Conservation (phyloP, 345 rosid species). For the Reutealis trisperma region DNA sequence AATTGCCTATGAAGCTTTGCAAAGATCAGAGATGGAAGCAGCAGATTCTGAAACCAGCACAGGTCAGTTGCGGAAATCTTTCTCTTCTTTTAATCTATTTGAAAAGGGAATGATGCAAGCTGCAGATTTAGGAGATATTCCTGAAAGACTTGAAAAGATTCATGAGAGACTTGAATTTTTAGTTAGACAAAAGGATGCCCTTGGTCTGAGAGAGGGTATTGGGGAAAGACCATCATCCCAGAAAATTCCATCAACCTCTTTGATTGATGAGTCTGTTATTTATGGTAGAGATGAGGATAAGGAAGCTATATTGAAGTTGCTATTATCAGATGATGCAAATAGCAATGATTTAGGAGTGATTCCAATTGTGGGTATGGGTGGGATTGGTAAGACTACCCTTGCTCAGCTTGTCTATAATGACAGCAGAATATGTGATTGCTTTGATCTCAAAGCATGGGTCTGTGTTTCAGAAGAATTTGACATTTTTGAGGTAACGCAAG, state of each 20-base stretch:
- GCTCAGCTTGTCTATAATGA: constrained; percentile 18
- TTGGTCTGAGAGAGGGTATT: constrained; percentile 15
- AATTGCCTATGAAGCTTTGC: constrained; percentile 16
- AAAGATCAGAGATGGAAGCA: not conserved
- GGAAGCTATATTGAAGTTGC: constrained; percentile 11
- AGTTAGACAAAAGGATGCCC: constrained; percentile 26
- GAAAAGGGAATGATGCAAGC: not conserved
- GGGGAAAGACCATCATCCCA: constrained; percentile 3
- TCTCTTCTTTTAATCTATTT: constrained; percentile 19
- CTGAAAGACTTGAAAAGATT: not conserved
- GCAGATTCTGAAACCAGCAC: not conserved
- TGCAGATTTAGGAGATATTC: not conserved
- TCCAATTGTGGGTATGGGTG: constrained; percentile 30
- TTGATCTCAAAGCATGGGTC: constrained; percentile 13
- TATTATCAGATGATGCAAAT: not conserved
- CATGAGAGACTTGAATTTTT: constrained; percentile 18
- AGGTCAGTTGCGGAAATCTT: not conserved
- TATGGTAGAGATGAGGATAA: constrained; percentile 33
- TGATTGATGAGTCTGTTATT: constrained; percentile 26
- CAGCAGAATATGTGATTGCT: not conserved
- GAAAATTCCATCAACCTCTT: constrained; percentile 25
- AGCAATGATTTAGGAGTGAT: constrained; percentile 13
- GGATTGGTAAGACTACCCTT: constrained; percentile 21
- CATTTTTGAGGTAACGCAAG: not conserved
- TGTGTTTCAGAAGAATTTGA: constrained; percentile 19